Conservation (phyloP, 2,329 filamentous ascomycete genomes). For the Waltergamsia citrina region DNA sequence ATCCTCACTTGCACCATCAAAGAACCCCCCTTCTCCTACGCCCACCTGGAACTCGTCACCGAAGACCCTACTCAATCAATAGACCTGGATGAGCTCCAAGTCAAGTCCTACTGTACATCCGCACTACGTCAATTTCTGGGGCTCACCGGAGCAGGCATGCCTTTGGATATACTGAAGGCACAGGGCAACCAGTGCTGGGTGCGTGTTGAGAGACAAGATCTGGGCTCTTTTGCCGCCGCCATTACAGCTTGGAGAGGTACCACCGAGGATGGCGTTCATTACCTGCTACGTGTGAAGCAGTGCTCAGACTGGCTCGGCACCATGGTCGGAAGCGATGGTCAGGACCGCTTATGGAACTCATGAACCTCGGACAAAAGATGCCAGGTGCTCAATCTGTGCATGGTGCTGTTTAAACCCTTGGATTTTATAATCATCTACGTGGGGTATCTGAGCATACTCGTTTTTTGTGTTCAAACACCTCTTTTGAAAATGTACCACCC, state of each 20-base stretch:
- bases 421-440: no score
- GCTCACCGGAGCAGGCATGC: slow-evolving; percentile 54
- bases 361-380: no score
- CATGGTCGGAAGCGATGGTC: slow-evolving; percentile 39
- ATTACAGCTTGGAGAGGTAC: slow-evolving; percentile 54
- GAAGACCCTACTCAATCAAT: slow-evolving; percentile 11
- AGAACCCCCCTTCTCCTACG: slow-evolving; percentile 45
- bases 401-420: no score
- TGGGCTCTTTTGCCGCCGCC: slow-evolving; percentile 51
- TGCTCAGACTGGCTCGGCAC: slow-evolving; percentile 57
- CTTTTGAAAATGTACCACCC: slow-evolving; percentile 2
- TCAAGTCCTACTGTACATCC: slow-evolving; percentile 51
- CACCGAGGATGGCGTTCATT: slow-evolving; percentile 28
- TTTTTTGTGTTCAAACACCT: slow-evolving; percentile 2
- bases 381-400: no score
- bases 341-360: slow-evolving; percentile 35
- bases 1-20: slow-evolving; percentile 42
- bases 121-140: slow-evolving; percentile 64
- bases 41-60: slow-evolving; percentile 39
- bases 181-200: slow-evolving; percentile 50
- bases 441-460: slow-evolving; percentile 2
- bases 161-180: slow-evolving; percentile 61
- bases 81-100: slow-evolving; percentile 50
- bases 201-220: slow-evolving; percentile 51
- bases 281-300: slow-evolving; percentile 43